Evolutionary conservation across 2,329 filamentous ascomycete genomes (phyloP).

Genomic region (Davidsoniella australis): DNA sequence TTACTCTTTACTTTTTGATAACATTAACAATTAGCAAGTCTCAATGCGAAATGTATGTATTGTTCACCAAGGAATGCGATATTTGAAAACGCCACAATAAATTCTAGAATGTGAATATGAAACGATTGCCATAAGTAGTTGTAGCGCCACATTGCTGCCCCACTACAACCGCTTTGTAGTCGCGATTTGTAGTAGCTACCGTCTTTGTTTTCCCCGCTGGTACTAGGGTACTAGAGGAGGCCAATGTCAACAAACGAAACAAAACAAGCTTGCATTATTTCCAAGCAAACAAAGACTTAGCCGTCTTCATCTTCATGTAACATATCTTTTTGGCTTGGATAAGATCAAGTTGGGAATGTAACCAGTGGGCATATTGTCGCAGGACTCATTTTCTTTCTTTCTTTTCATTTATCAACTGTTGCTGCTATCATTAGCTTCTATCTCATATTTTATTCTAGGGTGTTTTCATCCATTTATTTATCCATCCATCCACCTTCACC

Average conservation of each 20-base stretch:
- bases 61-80: not conserved
- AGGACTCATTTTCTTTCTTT: not conserved
- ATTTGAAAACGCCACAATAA: too few relatives aligned
- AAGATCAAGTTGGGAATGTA: too few relatives aligned
- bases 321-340: not conserved
- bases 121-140: conserved; percentile 1
- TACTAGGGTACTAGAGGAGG: not conserved
- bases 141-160: conserved; percentile 8
- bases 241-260: conserved; percentile 11
- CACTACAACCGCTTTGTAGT: not conserved
- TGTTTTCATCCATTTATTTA: not conserved
- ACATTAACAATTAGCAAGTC: too few relatives aligned
- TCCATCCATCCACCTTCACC: not conserved
- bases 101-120: not conserved
- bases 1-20: not conserved
- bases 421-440: too few relatives aligned
- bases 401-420: not conserved
- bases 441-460: too few relatives aligned
- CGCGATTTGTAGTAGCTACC: not conserved
- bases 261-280: not conserved
- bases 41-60: not conserved
- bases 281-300: not conserved
- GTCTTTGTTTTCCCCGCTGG: conserved; percentile 9
- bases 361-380: not conserved
- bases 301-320: not conserved